These are phyloP conservation scores for Avena sativa DNA, from an alignment of 176 grass and related monocot genomes.

Conservation along the genomic window DNA sequence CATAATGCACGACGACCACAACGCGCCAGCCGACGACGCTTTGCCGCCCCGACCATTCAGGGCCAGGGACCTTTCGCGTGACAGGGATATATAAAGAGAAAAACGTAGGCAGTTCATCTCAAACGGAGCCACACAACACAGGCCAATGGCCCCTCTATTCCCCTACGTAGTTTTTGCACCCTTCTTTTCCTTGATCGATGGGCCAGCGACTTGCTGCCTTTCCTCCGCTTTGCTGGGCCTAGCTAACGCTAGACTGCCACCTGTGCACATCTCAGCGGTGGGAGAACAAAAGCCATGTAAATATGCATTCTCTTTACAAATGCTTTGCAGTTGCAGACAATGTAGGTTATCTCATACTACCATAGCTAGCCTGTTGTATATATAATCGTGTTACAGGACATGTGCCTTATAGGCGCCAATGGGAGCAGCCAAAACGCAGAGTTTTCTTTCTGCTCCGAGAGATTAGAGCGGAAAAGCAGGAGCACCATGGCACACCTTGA, in stretches of 20 bases:
- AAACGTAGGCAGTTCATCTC: background rate
- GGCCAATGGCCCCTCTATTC: conserved; percentile 22
- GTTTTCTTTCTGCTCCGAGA: background rate
- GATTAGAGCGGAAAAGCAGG: conserved; percentile 32
- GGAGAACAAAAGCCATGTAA: background rate
- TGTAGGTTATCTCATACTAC: conserved; percentile 30
- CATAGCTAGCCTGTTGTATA: conserved; percentile 17
- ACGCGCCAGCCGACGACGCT: too few relatives aligned
- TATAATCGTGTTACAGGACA: background rate
- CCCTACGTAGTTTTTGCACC: background rate
- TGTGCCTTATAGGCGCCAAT: conserved; percentile 15
- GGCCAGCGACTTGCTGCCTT: background rate
- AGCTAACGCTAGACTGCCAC: background rate
- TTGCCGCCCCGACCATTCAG: too few relatives aligned
- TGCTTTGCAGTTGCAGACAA: conserved; percentile 15
- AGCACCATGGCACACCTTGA: conserved; percentile 44
- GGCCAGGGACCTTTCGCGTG: too few relatives aligned
- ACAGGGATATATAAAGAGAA: too few relatives aligned
- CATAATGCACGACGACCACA: too few relatives aligned
- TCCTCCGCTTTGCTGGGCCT: conserved; percentile 37
- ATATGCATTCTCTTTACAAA: background rate
- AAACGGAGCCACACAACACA: conserved; percentile 39
- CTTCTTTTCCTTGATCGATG: conserved; percentile 37
- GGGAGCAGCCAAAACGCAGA: conserved; percentile 4
- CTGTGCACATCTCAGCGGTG: conserved; percentile 20